These are phyloP conservation scores for Nicotiana benthamiana DNA, from an alignment of 257 asterid genomes.

Conservation along the genomic window DNA sequence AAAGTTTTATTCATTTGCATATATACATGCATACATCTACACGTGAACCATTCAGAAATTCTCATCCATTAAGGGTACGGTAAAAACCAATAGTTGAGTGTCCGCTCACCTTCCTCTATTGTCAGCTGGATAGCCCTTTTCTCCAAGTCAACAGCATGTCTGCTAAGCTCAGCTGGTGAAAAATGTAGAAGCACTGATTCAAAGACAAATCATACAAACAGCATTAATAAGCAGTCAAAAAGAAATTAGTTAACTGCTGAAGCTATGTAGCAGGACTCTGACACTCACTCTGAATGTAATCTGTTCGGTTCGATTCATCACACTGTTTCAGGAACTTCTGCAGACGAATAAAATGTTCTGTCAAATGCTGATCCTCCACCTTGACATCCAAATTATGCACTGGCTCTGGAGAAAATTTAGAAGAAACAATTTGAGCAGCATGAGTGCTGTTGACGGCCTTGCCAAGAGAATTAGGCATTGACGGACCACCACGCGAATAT, in stretches of 20 bases:
- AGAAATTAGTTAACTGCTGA: background rate
- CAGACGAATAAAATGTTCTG: conserved; percentile 54
- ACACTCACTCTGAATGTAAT: conserved; percentile 58
- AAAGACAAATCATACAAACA: conserved; percentile 22
- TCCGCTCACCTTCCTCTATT: conserved; percentile 59
- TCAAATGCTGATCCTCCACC: conserved; percentile 43
- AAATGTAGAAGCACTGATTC: conserved; percentile 49
- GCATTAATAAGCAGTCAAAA: background rate
- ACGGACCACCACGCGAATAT: conserved; percentile 34
- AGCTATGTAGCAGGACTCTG: conserved; percentile 11
- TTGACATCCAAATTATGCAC: conserved; percentile 29
- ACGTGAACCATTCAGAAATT: background rate
- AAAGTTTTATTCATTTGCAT: background rate
- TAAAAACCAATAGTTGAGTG: background rate
- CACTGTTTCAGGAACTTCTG: conserved; percentile 72
- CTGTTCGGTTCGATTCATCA: conserved; percentile 50
- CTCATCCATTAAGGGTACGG: background rate
- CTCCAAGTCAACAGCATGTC: conserved; percentile 75
- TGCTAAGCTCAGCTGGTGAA: conserved; percentile 64
- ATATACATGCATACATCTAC: background rate
- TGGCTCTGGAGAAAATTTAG: conserved; percentile 39
- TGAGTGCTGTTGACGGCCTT: conserved; percentile 36
- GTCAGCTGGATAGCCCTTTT: conserved; percentile 56
- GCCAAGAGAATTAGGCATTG: conserved; percentile 39
- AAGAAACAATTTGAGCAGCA: conserved; percentile 25